Evolutionary conservation across 192 early-diverging fungal genomes (phyloP).

Genomic region (Powellomyces hirtus): DNA sequence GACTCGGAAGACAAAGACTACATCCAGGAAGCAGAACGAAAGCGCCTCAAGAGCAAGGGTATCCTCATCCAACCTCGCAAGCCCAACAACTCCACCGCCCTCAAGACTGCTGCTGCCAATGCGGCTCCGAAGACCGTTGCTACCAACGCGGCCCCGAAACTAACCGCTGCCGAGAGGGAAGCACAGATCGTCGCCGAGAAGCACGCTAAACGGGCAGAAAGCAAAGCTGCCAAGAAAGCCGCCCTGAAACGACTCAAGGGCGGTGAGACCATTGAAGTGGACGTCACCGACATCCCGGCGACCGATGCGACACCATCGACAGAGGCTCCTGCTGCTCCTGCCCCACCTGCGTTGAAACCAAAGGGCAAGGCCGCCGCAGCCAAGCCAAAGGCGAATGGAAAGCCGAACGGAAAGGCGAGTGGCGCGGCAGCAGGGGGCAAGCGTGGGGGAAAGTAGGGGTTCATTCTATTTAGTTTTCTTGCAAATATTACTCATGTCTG

Average conservation of each 20-base stretch:
- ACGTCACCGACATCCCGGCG: neutral
- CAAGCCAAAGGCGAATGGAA: neutral
- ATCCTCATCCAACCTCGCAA: constrained; percentile 29
- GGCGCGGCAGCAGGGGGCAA: too few species aligned
- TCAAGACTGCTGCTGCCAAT: neutral
- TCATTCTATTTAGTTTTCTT: too few species aligned
- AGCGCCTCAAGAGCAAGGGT: constrained; percentile 46
- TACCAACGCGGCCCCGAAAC: neutral
- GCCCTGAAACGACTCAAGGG: constrained; percentile 32
- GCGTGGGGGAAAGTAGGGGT: too few species aligned
- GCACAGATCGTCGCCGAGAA: constrained; percentile 16
- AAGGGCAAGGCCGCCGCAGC: neutral
- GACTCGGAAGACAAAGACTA: constrained; percentile 60
- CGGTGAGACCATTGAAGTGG: constrained; percentile 22
- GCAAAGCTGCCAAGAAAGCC: constrained; percentile 34
- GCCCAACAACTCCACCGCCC: constrained; percentile 2
- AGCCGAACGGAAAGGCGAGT: neutral
- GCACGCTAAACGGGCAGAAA: constrained; percentile 28
- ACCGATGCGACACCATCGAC: neutral
- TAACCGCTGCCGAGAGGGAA: neutral
- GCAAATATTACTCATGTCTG: too few species aligned
- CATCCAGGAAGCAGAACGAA: constrained; percentile 43
- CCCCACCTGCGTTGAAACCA: neutral
- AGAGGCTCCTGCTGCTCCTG: neutral
- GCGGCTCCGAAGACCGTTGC: neutral